phyloP scores from a whole-genome alignment of 169 alveolate species.

The Theileria parva region DNA sequence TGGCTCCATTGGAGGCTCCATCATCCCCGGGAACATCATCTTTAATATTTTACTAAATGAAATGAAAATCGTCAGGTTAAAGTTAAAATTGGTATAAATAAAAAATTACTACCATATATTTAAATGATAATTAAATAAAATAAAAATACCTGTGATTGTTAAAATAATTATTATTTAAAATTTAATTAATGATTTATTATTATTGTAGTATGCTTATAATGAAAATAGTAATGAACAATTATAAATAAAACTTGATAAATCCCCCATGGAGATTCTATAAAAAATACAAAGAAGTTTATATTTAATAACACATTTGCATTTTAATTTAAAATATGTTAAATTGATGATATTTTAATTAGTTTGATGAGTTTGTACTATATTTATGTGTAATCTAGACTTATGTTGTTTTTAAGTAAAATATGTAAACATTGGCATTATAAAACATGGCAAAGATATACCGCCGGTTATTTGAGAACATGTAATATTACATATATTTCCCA shows the following conservation, averaged over 20 bases:
- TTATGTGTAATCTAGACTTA: conserved; percentile 11
- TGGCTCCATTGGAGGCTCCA: conserved; percentile 70
- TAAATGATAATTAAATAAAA: not conserved
- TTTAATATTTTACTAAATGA: conserved; percentile 15
- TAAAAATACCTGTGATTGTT: conserved; percentile 2
- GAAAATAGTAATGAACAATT: not conserved
- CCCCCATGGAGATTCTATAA: conserved; percentile 16
- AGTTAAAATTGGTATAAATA: not conserved
- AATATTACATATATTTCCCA: conserved; percentile 12
- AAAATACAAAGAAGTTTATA: not conserved
- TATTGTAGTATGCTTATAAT: not conserved
- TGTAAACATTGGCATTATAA: conserved; percentile 85
- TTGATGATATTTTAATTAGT: not conserved
- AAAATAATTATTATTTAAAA: conserved; percentile 1
- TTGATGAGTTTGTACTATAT: conserved; percentile 5
- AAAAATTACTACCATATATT: not conserved
- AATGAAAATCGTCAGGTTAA: not conserved
- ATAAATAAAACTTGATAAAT: not conserved
- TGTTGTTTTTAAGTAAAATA: conserved; percentile 53
- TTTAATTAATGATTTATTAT: not conserved
- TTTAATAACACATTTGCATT: not conserved
- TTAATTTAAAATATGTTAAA: conserved; percentile 2
- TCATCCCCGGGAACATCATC: conserved; percentile 81
- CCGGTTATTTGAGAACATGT: conserved; percentile 87
- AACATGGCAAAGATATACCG: conserved; percentile 87